Conservation (phyloP, 1,284 basidiomycete genomes). For the Ustilago bromivora region DNA sequence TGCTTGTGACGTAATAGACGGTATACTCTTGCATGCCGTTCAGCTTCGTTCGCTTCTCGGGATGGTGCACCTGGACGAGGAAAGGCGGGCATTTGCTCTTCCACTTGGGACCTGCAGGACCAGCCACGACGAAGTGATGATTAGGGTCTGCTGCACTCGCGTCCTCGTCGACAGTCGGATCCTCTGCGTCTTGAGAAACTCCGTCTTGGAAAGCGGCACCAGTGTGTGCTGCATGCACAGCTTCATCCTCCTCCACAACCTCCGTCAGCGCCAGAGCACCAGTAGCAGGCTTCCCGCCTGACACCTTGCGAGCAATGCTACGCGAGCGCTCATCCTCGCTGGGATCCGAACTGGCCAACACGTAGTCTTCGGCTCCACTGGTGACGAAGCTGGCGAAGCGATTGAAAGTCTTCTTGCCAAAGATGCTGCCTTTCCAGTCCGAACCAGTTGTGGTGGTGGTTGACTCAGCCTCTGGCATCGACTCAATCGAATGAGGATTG, state of each 20-base stretch:
- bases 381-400: constrained; percentile 86
- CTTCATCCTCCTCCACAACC: constrained; percentile 23
- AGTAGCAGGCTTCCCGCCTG: constrained; percentile 17
- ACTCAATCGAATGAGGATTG: not conserved
- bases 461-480: not conserved
- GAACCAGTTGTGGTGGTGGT: constrained; percentile 7
- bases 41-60: constrained; percentile 78
- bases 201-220: not conserved
- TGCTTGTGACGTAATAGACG: constrained; percentile 80
- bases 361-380: constrained; percentile 80
- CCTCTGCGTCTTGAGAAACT: not conserved
- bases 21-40: constrained; percentile 77
- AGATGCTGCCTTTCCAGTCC: constrained; percentile 69
- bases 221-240: not conserved
- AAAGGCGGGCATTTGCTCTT: constrained; percentile 79
- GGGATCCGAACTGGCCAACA: constrained; percentile 39
- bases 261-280: constrained; percentile 13
- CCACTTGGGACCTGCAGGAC: constrained; percentile 76
- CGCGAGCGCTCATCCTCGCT: constrained; percentile 35
- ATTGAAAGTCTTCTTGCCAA: constrained; percentile 81
- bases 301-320: constrained; percentile 37
- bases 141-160: constrained; percentile 25
- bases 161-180: not conserved
- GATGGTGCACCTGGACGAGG: constrained; percentile 81
- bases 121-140: constrained; percentile 79